These are phyloP conservation scores for Fusarium guadeloupense DNA, from an alignment of 2,329 filamentous ascomycete species.

Conservation along the genomic window DNA sequence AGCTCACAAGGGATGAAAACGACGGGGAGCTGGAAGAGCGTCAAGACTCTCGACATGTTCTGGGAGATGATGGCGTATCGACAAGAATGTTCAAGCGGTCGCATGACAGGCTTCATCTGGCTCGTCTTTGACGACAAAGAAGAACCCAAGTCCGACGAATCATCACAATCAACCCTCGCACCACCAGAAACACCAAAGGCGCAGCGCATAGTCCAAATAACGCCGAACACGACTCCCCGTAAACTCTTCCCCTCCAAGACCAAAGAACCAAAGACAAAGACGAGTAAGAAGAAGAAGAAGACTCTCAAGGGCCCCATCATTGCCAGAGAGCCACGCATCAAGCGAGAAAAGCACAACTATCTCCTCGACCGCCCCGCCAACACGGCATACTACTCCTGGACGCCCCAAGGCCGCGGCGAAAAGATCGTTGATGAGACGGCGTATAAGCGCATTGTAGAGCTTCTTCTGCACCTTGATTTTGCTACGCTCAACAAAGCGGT, in stretches of 20 bases:
- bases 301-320: conserved; percentile 68
- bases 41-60: conserved; percentile 87
- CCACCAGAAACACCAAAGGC: conserved; percentile 48
- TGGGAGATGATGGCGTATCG: conserved; percentile 99
- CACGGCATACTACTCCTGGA: conserved; percentile 74
- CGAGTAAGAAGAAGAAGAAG: conserved; percentile 52
- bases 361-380: conserved; percentile 59
- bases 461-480: conserved; percentile 80
- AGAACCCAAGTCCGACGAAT: conserved; percentile 18
- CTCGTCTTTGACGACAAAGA: conserved; percentile 75
- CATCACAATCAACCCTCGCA: conserved; percentile 40
- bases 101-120: conserved; percentile 95
- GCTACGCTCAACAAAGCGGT: conserved; percentile 69
- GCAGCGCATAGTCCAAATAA: conserved; percentile 37
- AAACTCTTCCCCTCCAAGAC: conserved; percentile 46
- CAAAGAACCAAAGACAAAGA: conserved; percentile 1
- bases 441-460: conserved; percentile 74
- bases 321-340: conserved; percentile 71
- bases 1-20: conserved; percentile 64
- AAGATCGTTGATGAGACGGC: conserved; percentile 69
- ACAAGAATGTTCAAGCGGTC: conserved; percentile 93
- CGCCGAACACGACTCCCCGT: conserved; percentile 47
- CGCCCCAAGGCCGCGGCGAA: conserved; percentile 67
- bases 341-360: conserved; percentile 64
- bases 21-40: conserved; percentile 80